phyloP scores from a whole-genome alignment of 1,284 basidiomycete species.

The Cutaneotrichosporon cyanovorans region DNA sequence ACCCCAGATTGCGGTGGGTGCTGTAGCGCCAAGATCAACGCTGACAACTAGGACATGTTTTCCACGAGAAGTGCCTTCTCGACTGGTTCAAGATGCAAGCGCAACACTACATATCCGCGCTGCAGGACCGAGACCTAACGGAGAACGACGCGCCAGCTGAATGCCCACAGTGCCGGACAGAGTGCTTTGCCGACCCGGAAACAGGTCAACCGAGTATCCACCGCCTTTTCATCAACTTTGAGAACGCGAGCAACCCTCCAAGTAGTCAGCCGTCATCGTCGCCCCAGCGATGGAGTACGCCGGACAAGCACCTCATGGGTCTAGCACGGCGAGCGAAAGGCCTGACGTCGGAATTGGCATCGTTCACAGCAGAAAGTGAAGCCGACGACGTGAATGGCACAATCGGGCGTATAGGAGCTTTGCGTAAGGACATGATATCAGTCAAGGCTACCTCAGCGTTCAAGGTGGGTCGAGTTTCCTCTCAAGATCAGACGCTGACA shows the following conservation, averaged over 20 bases:
- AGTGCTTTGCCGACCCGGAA: conserved; percentile 30
- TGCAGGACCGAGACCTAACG: conserved; percentile 9
- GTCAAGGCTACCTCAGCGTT: conserved; percentile 24
- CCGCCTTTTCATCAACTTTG: conserved; percentile 33
- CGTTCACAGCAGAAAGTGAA: conserved; percentile 13
- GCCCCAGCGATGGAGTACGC: neutral
- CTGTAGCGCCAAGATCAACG: neutral
- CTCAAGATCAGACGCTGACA: conserved; percentile 1
- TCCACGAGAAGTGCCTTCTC: conserved; percentile 33
- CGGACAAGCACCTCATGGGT: conserved; percentile 24
- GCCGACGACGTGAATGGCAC: conserved; percentile 23
- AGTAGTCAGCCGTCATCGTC: neutral
- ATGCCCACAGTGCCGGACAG: conserved; percentile 36
- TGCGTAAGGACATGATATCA: conserved; percentile 18
- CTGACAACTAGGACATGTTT: conserved; percentile 33
- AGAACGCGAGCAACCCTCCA: neutral
- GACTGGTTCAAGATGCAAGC: conserved; percentile 33
- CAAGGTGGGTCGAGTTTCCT: conserved; percentile 21
- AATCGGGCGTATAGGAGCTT: conserved; percentile 14
- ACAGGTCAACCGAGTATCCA: conserved; percentile 28
- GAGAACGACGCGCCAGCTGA: conserved; percentile 28
- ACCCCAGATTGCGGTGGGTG: conserved; percentile 39
- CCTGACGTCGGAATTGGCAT: conserved; percentile 21
- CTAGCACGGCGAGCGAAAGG: conserved; percentile 28
- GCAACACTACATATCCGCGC: conserved; percentile 14